Percentiles rank a stretch among this genome's conserved stretches.
Conservation (phyloP, 176 grass and related monocot species). For the Juncus effusus region DNA sequence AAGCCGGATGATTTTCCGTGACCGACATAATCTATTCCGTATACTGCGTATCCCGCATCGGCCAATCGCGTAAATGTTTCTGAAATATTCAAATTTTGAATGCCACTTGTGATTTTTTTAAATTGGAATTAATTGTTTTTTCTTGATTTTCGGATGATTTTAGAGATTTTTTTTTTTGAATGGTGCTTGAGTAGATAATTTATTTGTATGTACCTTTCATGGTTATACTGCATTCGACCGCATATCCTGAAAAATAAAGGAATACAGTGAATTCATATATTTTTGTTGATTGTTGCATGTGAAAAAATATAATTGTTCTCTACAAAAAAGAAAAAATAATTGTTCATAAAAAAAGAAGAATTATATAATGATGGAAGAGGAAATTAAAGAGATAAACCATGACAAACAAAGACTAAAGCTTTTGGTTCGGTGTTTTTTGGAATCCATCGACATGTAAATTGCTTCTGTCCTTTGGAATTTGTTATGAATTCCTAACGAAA, state of each 20-base stretch:
- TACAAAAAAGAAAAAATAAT: background rate
- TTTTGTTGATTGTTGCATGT: background rate
- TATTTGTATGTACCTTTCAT: constrained; percentile 41
- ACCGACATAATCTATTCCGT: constrained; percentile 69
- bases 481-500: constrained; percentile 45
- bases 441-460: constrained; percentile 72
- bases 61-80: constrained; percentile 55
- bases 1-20: constrained; percentile 73
- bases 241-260: constrained; percentile 50
- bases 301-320: background rate
- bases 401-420: constrained; percentile 72
- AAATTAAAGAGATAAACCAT: constrained; percentile 35
- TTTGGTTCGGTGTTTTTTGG: constrained; percentile 24
- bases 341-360: too few relatives aligned
- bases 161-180: background rate
- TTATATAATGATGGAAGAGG: background rate
- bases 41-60: constrained; percentile 47
- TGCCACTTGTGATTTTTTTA: background rate
- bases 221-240: constrained; percentile 75
- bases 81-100: constrained; percentile 13
- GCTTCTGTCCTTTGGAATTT: constrained; percentile 46
- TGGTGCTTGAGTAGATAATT: too few relatives aligned
- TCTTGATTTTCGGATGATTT: background rate
- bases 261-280: background rate
- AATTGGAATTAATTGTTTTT: constrained; percentile 9